Evolutionary conservation across 345 rosid genomes (phyloP).

Genomic region (Mangifera indica): DNA sequence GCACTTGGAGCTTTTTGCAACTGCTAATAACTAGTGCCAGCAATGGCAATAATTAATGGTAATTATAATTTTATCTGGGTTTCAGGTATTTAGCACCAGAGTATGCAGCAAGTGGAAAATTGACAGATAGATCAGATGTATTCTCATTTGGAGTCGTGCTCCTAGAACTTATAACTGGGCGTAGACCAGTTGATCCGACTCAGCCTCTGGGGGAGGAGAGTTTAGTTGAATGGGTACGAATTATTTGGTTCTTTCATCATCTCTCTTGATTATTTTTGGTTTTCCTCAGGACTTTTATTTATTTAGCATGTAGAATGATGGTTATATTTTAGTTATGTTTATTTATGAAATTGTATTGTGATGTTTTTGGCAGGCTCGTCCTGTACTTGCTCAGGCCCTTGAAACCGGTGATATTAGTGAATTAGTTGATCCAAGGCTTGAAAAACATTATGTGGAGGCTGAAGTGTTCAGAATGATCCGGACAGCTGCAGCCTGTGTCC

Average conservation of each 20-base stretch:
- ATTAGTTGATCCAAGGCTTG: constrained; percentile 73
- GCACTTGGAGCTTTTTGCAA: background rate
- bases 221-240: constrained; percentile 94
- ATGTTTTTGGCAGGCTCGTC: constrained; percentile 64
- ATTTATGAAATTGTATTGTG: background rate
- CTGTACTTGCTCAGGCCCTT: constrained; percentile 59
- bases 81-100: constrained; percentile 94
- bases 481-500: constrained; percentile 93
- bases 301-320: background rate
- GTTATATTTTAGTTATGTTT: too few relatives aligned
- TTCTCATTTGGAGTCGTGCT: constrained; percentile 96
- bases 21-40: too few relatives aligned
- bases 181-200: constrained; percentile 79
- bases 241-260: constrained; percentile 1
- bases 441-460: constrained; percentile 63
- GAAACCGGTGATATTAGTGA: constrained; percentile 68
- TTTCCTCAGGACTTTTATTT: too few relatives aligned
- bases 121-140: constrained; percentile 94
- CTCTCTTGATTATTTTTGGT: background rate
- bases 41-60: too few relatives aligned
- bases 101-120: constrained; percentile 92
- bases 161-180: constrained; percentile 90
- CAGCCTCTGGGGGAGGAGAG: constrained; percentile 95
- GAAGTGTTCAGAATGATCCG: constrained; percentile 82
- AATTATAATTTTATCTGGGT: constrained; percentile 3